Percentiles rank a stretch among this genome's conserved stretches.
phyloP scores from a whole-genome alignment of 768 basidiomycete genomes.

The Macrolepiota fuliginosa region DNA sequence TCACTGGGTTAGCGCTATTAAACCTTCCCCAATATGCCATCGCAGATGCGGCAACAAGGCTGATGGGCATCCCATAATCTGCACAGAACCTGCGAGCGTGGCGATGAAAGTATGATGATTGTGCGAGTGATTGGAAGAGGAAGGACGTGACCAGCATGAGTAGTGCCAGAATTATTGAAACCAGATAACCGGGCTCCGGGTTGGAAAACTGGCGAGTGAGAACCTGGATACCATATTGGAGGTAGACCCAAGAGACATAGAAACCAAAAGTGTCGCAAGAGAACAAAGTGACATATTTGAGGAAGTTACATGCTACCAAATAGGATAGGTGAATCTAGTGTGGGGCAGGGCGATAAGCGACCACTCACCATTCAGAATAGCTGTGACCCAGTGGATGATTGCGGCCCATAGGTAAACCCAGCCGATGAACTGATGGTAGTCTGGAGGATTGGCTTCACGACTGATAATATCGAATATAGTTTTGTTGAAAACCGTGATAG shows the following conservation, averaged over 20 bases:
- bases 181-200: constrained; percentile 47
- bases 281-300: constrained; percentile 86
- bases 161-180: constrained; percentile 71
- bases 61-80: constrained; percentile 91
- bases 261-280: constrained; percentile 93
- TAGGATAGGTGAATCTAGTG: not conserved
- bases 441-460: constrained; percentile 54
- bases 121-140: constrained; percentile 66
- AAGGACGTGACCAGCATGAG: constrained; percentile 76
- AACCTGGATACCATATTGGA: constrained; percentile 88
- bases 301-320: constrained; percentile 69
- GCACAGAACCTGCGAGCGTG: constrained; percentile 73
- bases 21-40: constrained; percentile 89
- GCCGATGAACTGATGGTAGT: constrained; percentile 84
- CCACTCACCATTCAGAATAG: constrained; percentile 67
- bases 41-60: constrained; percentile 69
- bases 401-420: constrained; percentile 95
- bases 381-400: constrained; percentile 81
- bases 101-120: constrained; percentile 66
- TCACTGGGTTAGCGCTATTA: constrained; percentile 53
- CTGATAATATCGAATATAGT: constrained; percentile 79
- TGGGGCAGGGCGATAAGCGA: not conserved
- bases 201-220: constrained; percentile 65
- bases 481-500: constrained; percentile 92
- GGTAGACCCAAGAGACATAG: constrained; percentile 88